Base-by-base conservation (phyloP, 352 stramenopile genomes). In the Phytophthora palmivora region DNA sequence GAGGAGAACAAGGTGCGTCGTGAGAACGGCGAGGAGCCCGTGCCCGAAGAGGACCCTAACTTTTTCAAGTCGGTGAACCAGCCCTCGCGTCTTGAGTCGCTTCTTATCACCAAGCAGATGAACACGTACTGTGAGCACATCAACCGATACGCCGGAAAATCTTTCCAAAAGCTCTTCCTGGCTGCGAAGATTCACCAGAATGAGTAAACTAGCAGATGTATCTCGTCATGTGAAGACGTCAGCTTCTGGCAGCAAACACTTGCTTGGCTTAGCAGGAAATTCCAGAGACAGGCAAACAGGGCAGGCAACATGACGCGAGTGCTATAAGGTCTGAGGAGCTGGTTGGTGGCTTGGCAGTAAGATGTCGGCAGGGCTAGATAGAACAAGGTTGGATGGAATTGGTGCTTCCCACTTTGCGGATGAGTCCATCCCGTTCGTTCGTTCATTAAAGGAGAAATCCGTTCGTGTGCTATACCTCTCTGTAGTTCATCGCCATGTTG, bases 71-170 rank as follows among this genome's bases (percentile, higher is more conserved):
- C 81, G 57, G 75, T 96, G 43, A 84, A 92, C 72, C 88, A 96
- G 68, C 88, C 88, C 9, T 94, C 85, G 67, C 87, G 87, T 37
- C 78, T 96, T 45, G 90, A 96, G 68, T 86, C 88, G 59, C 84
- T 97, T 42, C 70, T 97, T 38, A 94, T 95, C 73, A 94, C 85
- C 56, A 96, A 96, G 74, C 90, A 97, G 78, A 96, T 97, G 80
- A 94, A 95, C 76, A 94, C 85, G 76, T 97, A 97, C 82, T 96
- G 88, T 70, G 84, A 96, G 67, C 87, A 96, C 77, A 94, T 97
- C 70, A 97, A 97, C 76, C 84, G 84, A 47, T 97, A 96, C 72
- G 81, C 88, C 43, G 89, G 88, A 66, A 94, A 94, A 67, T 94
- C 84, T 21, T 96, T 96, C 75, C 82, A 95, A 72, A 97, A 97